Base-by-base conservation (phyloP, 352 stramenopile genomes). In the Globisporangium irregulare region DNA sequence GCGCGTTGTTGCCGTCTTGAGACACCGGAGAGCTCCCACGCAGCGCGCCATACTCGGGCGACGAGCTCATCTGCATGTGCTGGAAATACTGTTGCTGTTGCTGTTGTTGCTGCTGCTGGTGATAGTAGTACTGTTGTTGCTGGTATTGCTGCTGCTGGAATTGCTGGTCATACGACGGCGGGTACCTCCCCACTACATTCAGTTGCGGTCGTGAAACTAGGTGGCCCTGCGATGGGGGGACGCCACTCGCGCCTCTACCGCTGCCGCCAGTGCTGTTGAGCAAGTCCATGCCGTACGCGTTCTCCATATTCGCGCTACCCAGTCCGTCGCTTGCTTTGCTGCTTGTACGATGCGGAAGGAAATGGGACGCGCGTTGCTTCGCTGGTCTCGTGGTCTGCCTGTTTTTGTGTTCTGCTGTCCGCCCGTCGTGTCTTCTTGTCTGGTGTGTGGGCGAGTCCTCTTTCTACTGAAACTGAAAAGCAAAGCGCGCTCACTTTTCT, bases 71-170 rank as follows among this genome's bases (percentile, higher is more conserved):
- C 22, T 56, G 48, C 48, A n/a, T 18, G 8, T 29, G 46, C 4
- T 67, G 48, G n/a, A 43, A 48, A 24, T 57, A 62, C 53, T 62
- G 50, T 14, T 59, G 55, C 41, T 62, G 63, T 2, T 62, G 50
- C 4, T 59, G 55, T 27, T 62, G 63, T 2, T 62, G 50, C 4
- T 68, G 53, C 5, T 62, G 55, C 4, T 64, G 48, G 5, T 63
- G 50, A 15, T 68, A 54, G 14, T 60, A 51, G 3, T 51, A 22
- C 2, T 59, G 54, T 6, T 63, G 36, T 12, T 63, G 58, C 6
- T 65, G 59, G 18, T 65, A 50, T 7, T 64, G 41, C 18, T 54
- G 24, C 25, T 64, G 36, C 12, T 62, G 43, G 63, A 43, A 36
- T 14, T 68, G 55, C 20, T 59, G 29, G 61, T 59, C 12, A 43